Evolutionary conservation across 805 yeast genomes (phyloP).

Genomic region (Candida chauliodis): DNA sequence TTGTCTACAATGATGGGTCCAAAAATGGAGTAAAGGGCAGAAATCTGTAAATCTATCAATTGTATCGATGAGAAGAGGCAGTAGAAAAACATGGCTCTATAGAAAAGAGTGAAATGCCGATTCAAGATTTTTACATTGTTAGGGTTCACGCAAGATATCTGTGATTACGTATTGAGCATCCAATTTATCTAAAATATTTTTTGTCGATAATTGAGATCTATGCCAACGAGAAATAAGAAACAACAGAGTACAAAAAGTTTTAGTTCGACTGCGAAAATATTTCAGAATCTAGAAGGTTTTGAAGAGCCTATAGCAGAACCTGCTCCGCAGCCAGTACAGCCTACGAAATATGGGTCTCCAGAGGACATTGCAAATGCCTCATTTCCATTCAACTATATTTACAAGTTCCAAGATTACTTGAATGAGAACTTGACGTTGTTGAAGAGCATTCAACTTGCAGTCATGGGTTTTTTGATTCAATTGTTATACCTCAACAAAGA

Average conservation of each 20-base stretch:
- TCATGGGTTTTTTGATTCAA: constrained; percentile 26
- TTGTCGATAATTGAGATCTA: too few species aligned
- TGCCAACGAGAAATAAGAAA: constrained; percentile 5
- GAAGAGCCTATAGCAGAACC: background rate
- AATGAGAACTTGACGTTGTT: constrained; percentile 29
- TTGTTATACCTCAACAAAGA: constrained; percentile 24
- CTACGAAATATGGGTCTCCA: background rate
- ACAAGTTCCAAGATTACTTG: constrained; percentile 34
- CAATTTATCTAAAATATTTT: too few species aligned
- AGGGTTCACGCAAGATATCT: too few species aligned
- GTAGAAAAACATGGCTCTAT: too few species aligned
- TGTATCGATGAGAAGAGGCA: too few species aligned
- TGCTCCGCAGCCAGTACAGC: background rate
- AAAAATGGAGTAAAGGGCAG: too few species aligned
- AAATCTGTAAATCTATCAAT: too few species aligned
- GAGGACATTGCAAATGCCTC: constrained; percentile 13
- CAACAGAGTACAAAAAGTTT: background rate
- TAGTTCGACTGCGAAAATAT: constrained; percentile 14
- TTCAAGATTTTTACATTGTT: too few species aligned
- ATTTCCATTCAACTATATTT: constrained; percentile 26
- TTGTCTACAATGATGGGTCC: too few species aligned
- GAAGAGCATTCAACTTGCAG: constrained; percentile 31
- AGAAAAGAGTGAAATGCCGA: too few species aligned
- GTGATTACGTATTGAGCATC: too few species aligned
- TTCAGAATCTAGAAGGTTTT: constrained; percentile 10